Percentiles rank a stretch among this genome's conserved stretches.
Conservation (phyloP, 1,139 yeast species). For the Diutina catenulata region DNA sequence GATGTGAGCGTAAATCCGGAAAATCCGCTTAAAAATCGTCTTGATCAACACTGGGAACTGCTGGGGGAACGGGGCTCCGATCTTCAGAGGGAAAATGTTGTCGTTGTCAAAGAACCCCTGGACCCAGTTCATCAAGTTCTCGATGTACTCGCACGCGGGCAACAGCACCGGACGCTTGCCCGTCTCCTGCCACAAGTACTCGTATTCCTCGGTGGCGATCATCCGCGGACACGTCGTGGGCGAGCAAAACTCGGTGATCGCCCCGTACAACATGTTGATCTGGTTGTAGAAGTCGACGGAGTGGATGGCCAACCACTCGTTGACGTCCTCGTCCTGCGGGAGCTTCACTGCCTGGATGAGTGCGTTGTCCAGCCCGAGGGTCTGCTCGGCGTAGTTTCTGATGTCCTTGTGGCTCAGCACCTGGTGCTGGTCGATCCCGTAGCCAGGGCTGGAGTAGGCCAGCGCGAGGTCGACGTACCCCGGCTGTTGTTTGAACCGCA, state of each 20-base stretch:
- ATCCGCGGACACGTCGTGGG: slow-evolving; percentile 87
- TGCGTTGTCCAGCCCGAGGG: slow-evolving; percentile 86
- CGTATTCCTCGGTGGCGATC: slow-evolving; percentile 96
- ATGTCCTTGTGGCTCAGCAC: slow-evolving; percentile 59
- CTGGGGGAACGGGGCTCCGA: slow-evolving; percentile 76
- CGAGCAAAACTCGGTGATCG: slow-evolving; percentile 93
- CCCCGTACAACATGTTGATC: slow-evolving; percentile 91
- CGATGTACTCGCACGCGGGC: slow-evolving; percentile 92
- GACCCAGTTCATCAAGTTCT: slow-evolving; percentile 88
- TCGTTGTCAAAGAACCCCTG: slow-evolving; percentile 86
- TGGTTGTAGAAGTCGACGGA: slow-evolving; percentile 88
- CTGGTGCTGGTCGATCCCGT: slow-evolving; percentile 17
- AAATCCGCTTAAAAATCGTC: slow-evolving; percentile 80
- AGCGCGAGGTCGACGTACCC: slow-evolving; percentile 30
- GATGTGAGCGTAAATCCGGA: slow-evolving; percentile 95
- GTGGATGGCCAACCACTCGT: slow-evolving; percentile 96
- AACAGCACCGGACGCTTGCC: slow-evolving; percentile 37
- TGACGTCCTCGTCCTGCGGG: slow-evolving; percentile 85
- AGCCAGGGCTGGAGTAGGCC: slow-evolving; percentile 13
- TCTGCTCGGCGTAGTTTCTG: slow-evolving; percentile 83
- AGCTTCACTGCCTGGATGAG: slow-evolving; percentile 85
- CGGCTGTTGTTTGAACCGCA: slow-evolving; percentile 41
- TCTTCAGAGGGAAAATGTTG: slow-evolving; percentile 76
- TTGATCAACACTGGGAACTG: slow-evolving; percentile 62
- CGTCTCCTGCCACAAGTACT: slow-evolving; percentile 88